Base-by-base conservation (phyloP, 2,329 filamentous ascomycete genomes). In the Penicillium sp. region DNA sequence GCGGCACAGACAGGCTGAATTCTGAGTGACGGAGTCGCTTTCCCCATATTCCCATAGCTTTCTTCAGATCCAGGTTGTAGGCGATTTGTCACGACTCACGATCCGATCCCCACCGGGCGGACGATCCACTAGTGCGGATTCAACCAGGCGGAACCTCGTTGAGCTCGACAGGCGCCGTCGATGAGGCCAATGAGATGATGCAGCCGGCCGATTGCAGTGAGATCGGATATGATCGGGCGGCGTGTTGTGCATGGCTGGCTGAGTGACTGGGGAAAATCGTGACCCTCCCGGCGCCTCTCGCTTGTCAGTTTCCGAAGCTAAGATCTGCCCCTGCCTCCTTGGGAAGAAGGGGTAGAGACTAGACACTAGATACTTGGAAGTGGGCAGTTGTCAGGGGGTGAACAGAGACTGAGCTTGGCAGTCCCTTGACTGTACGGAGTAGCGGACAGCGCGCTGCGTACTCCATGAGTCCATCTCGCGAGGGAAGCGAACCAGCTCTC, bases 191-290 rank as follows among this genome's bases (percentile, higher is more conserved):
- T 67, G 9, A 44, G 1, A n/a, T 24, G n/a, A 14, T 22, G 36
- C 35, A 31, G 4, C 22, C 58, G 60, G 16, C 43, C 60, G 62
- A 66, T 66, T 39, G 50, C 4, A 55, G 27, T 47, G 53, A 37
- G 53, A 66, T 68, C 65, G 60, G 36, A 44, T 11, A 37, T 4
- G 50, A 61, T 63, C 60, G 55, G 52, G 50, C 40, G 35, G 35
- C 46, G 65, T 68, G 66, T 67, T 54, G 57, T 66, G 66, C 66
- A 67, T 67, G 66, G 64, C 65, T 68, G 66, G 65, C 65, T 67
- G 66, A 68, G 18, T 37, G 33, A 27, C 22, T 37, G 49, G 49
- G 49, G 35, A 51, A 37, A 11, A 39, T 36, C 19, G 10, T 37
- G 49, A 51, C 60, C 63, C 59, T 65, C 64, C 58, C 39, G 37